Evolutionary conservation across 1,139 yeast genomes (phyloP), one percentile per base, ranked within the genome.

Genomic region (Torulaspora globosa): DNA sequence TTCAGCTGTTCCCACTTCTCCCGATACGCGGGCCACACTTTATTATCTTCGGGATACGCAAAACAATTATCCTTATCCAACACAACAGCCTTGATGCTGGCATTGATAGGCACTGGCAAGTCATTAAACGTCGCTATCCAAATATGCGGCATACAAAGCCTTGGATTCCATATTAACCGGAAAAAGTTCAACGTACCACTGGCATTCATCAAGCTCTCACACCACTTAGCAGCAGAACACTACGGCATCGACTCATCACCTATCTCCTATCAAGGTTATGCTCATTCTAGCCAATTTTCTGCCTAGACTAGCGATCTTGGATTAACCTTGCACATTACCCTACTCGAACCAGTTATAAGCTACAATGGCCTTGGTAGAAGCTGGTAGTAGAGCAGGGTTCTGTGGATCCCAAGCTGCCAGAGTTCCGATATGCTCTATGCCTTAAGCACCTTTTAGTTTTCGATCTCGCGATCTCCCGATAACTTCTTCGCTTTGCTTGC

Each of bases 41-140:
- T 76, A 56, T 83, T 84, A 48, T 82, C 84, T 49, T 87, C 85
- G 39, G 94, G 95, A 54, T 76, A 75, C 3, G 98, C 95, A 65
- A 92, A 85, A 61, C 97, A 92, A 64, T 92, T 94, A 67, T 92
- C 99, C 65, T 94, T 92, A 63, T 92, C 99, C 24, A 92, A 72
- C 0, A 92, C 94, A 2, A 92, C 76, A 0, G 94, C 96, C 55
- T 79, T 83, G 50, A 89, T 84, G 10, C 66, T 62, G 9, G 62
- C 55, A 2, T 72, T 69, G 9, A 76, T 60, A 19, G 84, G 84
- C 10, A 79, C 52, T 0, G 74, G 67, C 21, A 76, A 58, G 47
- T 82, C 79, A 58, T 79, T 84, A 62, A 92, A 90, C 0, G 82
- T 80, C 18, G 80, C 67, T 8, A 83, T 74, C 0, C 79, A 71